Base-by-base conservation (phyloP, 2,329 filamentous ascomycete genomes). In the Tolypocladium nubicola region DNA sequence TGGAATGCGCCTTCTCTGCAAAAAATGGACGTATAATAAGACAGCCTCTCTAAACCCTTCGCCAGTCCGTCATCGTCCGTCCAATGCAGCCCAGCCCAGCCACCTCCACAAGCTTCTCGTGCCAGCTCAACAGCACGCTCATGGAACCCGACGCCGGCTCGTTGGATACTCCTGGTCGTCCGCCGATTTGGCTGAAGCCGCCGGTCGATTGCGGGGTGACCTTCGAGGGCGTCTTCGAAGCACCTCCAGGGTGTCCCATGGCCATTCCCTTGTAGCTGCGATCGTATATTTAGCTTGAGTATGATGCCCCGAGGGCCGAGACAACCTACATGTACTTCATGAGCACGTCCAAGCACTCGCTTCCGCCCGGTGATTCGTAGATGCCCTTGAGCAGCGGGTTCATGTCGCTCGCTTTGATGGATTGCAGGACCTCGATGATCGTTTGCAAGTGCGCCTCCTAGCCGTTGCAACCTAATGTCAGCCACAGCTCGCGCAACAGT, bases 121-220 rank as follows among this genome's bases (percentile, higher is more conserved):
- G 94, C 94, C 94, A 99, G 75, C 91, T 97, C 64, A 99, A 78
- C 70, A 99, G 73, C 55, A 99, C 94, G 70, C 94, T 97, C 94
- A 97, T 97, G 56, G 87, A 88, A 58, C 91, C 87, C 40, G 90
- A 89, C 61, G 90, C 86, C 52, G 89, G 88, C 68, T 87, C 84
- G 68, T 77, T 82, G 41, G 76, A 69, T 10, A 67, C 76, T 33
- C 76, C 78, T 9, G 82, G 79, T 56, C 84, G 74, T 14, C 72
- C 73, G 21, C 77, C 77, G 47, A 93, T 82, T 74, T 97, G 93
- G 67, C 88, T 92, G 76, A 97, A 97, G 9, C 91, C 91, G 6
- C 72, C 73, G 23, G 91, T 95, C 57, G 83, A 79, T 74, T 96
- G 89, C 47, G 91, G 90, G 33, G 89, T 80, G 57, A 84, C 71